Percentiles rank a stretch among this genome's conserved stretches.
Evolutionary conservation across 345 rosid species (phyloP).

Genomic region (Hibiscus mutabilis): DNA sequence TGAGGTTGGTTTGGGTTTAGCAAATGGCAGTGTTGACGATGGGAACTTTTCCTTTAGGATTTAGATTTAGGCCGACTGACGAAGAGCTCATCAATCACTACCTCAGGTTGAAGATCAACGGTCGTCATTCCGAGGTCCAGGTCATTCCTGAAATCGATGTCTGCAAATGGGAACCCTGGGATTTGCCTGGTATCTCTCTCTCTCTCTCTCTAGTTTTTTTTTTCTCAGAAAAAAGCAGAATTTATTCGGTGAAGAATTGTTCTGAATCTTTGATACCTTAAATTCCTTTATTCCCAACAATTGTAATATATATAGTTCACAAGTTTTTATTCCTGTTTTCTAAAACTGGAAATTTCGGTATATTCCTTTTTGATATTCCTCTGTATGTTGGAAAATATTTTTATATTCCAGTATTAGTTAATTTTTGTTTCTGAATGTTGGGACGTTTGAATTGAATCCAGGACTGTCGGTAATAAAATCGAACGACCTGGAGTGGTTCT

Average conservation of each 20-base stretch:
- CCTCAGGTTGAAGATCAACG: constrained; percentile 76
- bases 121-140: constrained; percentile 69
- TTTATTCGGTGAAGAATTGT: too few species aligned
- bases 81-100: constrained; percentile 90
- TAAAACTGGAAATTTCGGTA: background rate
- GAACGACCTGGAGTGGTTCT: constrained; percentile 92
- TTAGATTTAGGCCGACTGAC: constrained; percentile 85
- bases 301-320: background rate
- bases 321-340: background rate
- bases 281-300: background rate
- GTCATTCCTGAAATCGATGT: constrained; percentile 82
- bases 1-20: background rate
- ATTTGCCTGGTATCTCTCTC: constrained; percentile 39
- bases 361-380: constrained; percentile 10
- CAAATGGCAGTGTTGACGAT: constrained; percentile 37
- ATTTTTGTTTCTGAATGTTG: background rate
- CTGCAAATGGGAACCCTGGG: constrained; percentile 98
- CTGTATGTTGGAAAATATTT: background rate
- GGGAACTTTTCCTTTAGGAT: constrained; percentile 73
- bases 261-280: background rate
- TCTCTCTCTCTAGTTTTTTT: background rate
- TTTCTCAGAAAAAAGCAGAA: background rate
- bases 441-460: constrained; percentile 12
- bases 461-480: constrained; percentile 80
- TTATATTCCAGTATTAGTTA: background rate